Conservation (phyloP, 2,329 filamentous ascomycete genomes). For the Calcarisporium arbuscula region DNA sequence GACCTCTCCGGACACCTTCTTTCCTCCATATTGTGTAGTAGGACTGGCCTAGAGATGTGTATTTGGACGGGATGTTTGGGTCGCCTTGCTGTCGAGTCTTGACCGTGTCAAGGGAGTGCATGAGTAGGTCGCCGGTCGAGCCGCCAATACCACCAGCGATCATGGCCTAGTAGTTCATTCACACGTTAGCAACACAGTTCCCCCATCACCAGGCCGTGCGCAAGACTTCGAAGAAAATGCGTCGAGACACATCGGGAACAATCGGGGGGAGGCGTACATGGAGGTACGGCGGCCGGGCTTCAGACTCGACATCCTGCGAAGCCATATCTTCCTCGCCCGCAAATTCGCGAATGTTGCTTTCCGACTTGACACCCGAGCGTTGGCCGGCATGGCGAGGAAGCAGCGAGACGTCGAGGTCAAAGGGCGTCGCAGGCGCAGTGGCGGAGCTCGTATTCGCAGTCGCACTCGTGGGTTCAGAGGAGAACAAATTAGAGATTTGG, state of each 20-base stretch:
- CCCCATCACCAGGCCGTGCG: too few relatives aligned
- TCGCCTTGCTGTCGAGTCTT: conserved; percentile 98
- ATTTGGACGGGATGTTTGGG: conserved; percentile 85
- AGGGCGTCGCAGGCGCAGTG: conserved; percentile 11
- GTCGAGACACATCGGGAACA: background rate
- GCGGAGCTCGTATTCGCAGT: conserved; percentile 11
- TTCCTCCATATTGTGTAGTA: conserved; percentile 92
- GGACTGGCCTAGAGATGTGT: conserved; percentile 81
- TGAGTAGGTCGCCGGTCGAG: conserved; percentile 90
- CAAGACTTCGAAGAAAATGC: too few relatives aligned
- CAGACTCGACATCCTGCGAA: conserved; percentile 31
- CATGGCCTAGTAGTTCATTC: conserved; percentile 63
- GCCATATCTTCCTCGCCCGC: conserved; percentile 25
- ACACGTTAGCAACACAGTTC: too few relatives aligned
- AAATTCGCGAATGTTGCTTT: conserved; percentile 18
- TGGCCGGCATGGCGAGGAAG: conserved; percentile 27
- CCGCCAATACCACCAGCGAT: conserved; percentile 89
- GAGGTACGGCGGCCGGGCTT: conserved; percentile 37
- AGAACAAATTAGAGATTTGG: conserved; percentile 6
- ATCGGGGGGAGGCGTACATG: conserved; percentile 27
- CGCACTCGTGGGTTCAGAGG: conserved; percentile 7
- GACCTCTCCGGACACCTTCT: conserved; percentile 76
- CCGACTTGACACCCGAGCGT: conserved; percentile 18
- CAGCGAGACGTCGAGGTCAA: conserved; percentile 9
- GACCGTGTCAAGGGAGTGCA: conserved; percentile 98